Percentiles rank a stretch among this genome's conserved stretches.
Conservation (phyloP, 1,139 yeast genomes). For the Saccharomycopsis phalli region DNA sequence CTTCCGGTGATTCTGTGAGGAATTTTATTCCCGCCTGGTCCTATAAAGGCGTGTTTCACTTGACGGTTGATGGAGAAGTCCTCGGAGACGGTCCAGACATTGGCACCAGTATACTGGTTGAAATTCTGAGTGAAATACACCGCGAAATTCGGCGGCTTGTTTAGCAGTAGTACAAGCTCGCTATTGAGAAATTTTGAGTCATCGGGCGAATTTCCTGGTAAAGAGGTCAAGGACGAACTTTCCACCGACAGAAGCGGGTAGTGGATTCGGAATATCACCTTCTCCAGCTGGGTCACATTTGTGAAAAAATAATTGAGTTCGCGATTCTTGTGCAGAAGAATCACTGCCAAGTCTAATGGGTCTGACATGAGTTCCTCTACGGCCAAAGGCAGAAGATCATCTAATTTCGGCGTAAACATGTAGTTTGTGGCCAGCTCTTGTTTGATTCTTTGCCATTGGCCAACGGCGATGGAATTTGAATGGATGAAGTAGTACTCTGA, state of each 20-base stretch:
- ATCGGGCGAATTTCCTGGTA: conserved; percentile 4
- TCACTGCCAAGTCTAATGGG: conserved; percentile 56
- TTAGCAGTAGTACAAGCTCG: conserved; percentile 44
- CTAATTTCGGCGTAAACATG: conserved; percentile 11
- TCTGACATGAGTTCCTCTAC: conserved; percentile 52
- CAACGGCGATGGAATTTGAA: conserved; percentile 58
- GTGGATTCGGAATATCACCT: conserved; percentile 61
- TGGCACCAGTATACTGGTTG: conserved; percentile 33
- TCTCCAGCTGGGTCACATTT: conserved; percentile 57
- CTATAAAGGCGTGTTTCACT: conserved; percentile 55
- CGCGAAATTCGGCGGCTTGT: conserved; percentile 65
- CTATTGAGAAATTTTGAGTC: conserved; percentile 27
- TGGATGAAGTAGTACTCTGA: conserved; percentile 63
- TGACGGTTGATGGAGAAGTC: conserved; percentile 79
- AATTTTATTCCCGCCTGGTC: conserved; percentile 37
- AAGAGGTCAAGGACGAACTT: conserved; percentile 29
- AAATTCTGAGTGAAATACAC: conserved; percentile 43
- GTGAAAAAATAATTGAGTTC: conserved; percentile 70
- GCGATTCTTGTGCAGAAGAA: conserved; percentile 56
- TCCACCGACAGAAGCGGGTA: conserved; percentile 40
- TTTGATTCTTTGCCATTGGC: conserved; percentile 70
- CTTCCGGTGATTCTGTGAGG: conserved; percentile 35
- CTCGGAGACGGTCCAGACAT: conserved; percentile 77
- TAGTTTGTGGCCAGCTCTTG: conserved; percentile 30
- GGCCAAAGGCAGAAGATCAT: conserved; percentile 52